Conservation (phyloP, 108 stramenopile genomes). For the Fragilariopsis cylindrus region DNA sequence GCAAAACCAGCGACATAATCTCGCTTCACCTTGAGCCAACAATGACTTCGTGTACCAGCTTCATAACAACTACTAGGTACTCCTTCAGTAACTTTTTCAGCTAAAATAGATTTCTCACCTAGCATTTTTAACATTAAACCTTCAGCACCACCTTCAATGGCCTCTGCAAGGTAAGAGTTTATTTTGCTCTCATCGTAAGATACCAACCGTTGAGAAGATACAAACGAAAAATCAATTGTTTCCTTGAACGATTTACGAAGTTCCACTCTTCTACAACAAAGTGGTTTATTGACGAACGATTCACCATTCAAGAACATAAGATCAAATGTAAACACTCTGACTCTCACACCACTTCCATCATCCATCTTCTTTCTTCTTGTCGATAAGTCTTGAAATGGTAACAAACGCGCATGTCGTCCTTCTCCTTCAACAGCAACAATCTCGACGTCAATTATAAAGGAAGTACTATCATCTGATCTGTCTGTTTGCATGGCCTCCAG, state of each 20-base stretch:
- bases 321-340: conserved; percentile 86
- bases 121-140: conserved; percentile 83
- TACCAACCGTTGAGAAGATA: conserved; percentile 16
- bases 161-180: conserved; percentile 48
- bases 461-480: background rate
- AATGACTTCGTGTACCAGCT: conserved; percentile 42
- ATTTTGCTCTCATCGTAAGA: conserved; percentile 56
- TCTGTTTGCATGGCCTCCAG: conserved; percentile 12
- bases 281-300: conserved; percentile 54
- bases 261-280: conserved; percentile 50
- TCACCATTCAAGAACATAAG: conserved; percentile 79
- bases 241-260: conserved; percentile 53
- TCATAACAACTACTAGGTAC: conserved; percentile 31
- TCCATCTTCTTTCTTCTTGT: conserved; percentile 47
- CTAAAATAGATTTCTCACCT: conserved; percentile 33
- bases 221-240: conserved; percentile 62
- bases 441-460: conserved; percentile 87
- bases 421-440: conserved; percentile 70
- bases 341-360: conserved; percentile 60
- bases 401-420: conserved; percentile 42
- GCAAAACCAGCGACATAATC: conserved; percentile 83
- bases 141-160: conserved; percentile 79
- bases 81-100: background rate
- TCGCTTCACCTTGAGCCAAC: conserved; percentile 92
- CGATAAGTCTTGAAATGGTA: conserved; percentile 84